Evolutionary conservation across 192 early-diverging fungal species (phyloP), one percentile per base, ranked within the genome.

Genomic region (Coemansia sp.): DNA sequence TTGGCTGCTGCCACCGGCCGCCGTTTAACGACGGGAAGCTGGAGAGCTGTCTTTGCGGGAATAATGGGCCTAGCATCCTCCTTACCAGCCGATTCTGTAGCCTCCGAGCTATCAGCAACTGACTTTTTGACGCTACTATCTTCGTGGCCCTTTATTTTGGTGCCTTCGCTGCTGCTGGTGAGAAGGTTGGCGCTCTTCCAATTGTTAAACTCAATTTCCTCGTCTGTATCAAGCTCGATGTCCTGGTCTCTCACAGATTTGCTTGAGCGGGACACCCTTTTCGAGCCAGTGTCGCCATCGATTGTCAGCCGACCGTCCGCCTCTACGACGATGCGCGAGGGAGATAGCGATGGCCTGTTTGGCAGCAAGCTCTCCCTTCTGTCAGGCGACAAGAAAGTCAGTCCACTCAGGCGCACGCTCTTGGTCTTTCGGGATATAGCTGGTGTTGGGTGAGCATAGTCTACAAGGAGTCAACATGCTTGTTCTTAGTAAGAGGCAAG

Each of bases 151-250:
- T 46, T 43, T 20, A 33, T 43, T 42, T 39, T 28, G 42, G 55
- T 46, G 61, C 14, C 26, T 13, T 37, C 39, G 45, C 39, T 59
- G 26, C 39, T 59, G 26, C 45, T 58, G 9, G 60, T 34, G 39
- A 71, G 58, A 21, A 66, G 53, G 20, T 71, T 66, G 4, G 57
- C 66, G n/a, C 61, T 60, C 48, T 60, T 74, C 78, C 78, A 80
- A 45, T 71, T 69, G 43, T 72, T 75, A 35, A 75, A 80, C 56
- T 74, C 72, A 11, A 68, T 70, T 39, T 80, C 78, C 21, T 80
- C 78, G 46, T 80, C 73, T 9, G 68, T 65, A 42, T 80, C 69
- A 66, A 80, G 74, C 42, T 69, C 66, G 23, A 69, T 57, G 9
- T 71, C 50, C n/a, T 55, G n/a, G 11, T 23, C 39, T 21, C 8